Percentiles rank a stretch among this genome's conserved stretches.
Conservation (phyloP, 768 basidiomycete species). For the Suillus brevipes region DNA sequence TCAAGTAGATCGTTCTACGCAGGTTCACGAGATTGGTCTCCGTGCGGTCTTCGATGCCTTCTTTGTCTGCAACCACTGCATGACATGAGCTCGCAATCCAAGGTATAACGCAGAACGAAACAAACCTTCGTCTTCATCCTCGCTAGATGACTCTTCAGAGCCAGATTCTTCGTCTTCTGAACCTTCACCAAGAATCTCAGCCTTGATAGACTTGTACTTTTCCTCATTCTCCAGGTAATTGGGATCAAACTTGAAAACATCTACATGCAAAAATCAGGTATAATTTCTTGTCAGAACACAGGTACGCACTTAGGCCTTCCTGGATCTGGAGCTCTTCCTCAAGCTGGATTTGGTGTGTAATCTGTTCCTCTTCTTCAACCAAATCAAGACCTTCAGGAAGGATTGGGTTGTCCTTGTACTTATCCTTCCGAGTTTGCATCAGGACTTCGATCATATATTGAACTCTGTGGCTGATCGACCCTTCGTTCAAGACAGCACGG, state of each 20-base stretch:
- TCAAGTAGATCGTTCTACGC: conserved; percentile 90
- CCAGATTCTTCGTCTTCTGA: conserved; percentile 70
- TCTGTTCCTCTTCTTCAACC: conserved; percentile 97
- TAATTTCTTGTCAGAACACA: not conserved
- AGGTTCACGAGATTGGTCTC: conserved; percentile 96
- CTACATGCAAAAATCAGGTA: conserved; percentile 40
- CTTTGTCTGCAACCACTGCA: conserved; percentile 70
- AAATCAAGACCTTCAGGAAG: conserved; percentile 92
- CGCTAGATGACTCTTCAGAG: conserved; percentile 63
- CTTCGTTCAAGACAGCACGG: conserved; percentile 95
- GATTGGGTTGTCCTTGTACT: conserved; percentile 98
- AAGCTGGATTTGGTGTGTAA: conserved; percentile 89
- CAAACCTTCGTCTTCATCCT: conserved; percentile 56
- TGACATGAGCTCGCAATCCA: conserved; percentile 24
- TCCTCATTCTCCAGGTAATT: conserved; percentile 90
- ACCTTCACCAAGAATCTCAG: conserved; percentile 90
- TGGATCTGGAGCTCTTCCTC: conserved; percentile 94
- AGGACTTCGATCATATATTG: conserved; percentile 99
- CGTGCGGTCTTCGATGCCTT: conserved; percentile 92
- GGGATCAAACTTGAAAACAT: conserved; percentile 94
- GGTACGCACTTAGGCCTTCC: conserved; percentile 79
- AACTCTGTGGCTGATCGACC: conserved; percentile 90
- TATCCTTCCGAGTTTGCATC: conserved; percentile 99
- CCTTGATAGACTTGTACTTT: conserved; percentile 88
- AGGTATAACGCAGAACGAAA: conserved; percentile 19